Base-by-base conservation (phyloP, 2,329 filamentous ascomycete species). In the Ophiostoma sp. region DNA sequence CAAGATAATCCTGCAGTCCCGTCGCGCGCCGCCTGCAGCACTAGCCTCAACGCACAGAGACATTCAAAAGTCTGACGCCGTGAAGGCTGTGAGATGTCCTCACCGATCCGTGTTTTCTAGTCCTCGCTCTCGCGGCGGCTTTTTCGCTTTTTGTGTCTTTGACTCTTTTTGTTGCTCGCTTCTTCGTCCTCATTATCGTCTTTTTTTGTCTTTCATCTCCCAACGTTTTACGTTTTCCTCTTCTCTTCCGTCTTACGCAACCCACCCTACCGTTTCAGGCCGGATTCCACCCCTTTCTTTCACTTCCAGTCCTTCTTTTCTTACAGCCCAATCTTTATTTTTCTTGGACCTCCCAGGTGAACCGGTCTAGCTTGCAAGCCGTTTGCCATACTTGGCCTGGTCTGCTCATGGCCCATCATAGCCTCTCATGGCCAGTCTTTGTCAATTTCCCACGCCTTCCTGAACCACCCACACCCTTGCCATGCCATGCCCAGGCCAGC, bases 1-100 rank as follows among this genome's bases (percentile, higher is more conserved):
- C 55, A 33, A 59, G 55, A 59, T 59, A 59, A 59, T 59, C 55
- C 55, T 33, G 55, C 55, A 59, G 33, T 64, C 61, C 61, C 36
- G 22, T 39, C 36, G 61, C 36, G 33, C 19, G n/a, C 33, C 61
- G 61, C 61, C 61, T 36, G 61, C 61, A 39, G 33, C 61, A 64
- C 61, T 42, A 42, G 33, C 33, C 19, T 36, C 36, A 3, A 19
- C 59, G 33, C 59, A 64, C 36, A 42, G 59, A 64, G 59, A 17
- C 59, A 42, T 11, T 59, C 25, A 25, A 33, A 11, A 22, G 25
- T 59, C 28, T 31, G 15, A 59, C 25, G 55, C 50, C 22, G 22
- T 22, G 50, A 25, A 55, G 22, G 50, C 5, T 33, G 55, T 31
- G 28, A 59, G 55, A 59, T 59, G 55, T 59, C 25, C 28, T 59